phyloP scores from a whole-genome alignment of 441 rosid genomes.

The Euphorbia schlechtendalii region DNA sequence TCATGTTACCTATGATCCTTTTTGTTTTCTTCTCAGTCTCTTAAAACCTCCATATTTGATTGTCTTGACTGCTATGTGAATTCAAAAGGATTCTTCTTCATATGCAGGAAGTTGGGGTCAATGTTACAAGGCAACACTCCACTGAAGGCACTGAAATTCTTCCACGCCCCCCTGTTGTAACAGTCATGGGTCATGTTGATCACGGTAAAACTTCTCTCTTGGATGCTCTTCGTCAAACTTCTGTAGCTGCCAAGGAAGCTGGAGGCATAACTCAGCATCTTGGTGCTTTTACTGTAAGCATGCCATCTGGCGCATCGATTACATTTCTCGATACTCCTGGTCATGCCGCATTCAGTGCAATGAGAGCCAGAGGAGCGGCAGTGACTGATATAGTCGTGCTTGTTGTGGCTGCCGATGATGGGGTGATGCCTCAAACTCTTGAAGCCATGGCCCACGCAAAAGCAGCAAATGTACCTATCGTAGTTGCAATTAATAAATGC shows the following conservation, averaged over 20 bases:
- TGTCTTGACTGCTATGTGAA: constrained; percentile 13
- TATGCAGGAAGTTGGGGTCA: constrained; percentile 71
- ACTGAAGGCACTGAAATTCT: constrained; percentile 55
- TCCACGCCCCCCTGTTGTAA: constrained; percentile 70
- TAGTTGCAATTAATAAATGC: constrained; percentile 87
- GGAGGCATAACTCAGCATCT: constrained; percentile 97
- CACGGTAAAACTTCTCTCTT: constrained; percentile 93
- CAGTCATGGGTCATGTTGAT: constrained; percentile 94
- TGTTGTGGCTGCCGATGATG: constrained; percentile 94
- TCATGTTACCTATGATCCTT: neutral
- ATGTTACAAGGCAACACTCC: constrained; percentile 64
- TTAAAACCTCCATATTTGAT: neutral
- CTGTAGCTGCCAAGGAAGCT: constrained; percentile 89
- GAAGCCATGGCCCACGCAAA: constrained; percentile 88
- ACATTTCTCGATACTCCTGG: constrained; percentile 93
- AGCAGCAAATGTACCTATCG: constrained; percentile 76
- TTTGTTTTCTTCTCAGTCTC: neutral
- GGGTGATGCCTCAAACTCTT: constrained; percentile 92
- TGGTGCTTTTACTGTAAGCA: constrained; percentile 84
- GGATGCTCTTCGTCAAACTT: constrained; percentile 77
- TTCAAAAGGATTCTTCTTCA: constrained; percentile 5
- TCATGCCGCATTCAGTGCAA: constrained; percentile 88
- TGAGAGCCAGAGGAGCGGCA: constrained; percentile 96
- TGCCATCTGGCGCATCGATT: constrained; percentile 68
- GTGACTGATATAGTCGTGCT: constrained; percentile 86